Evolutionary conservation across 2,329 filamentous ascomycete species (phyloP), one percentile per base, ranked within the genome.

Genomic region (Exophiala lecanii-corni): DNA sequence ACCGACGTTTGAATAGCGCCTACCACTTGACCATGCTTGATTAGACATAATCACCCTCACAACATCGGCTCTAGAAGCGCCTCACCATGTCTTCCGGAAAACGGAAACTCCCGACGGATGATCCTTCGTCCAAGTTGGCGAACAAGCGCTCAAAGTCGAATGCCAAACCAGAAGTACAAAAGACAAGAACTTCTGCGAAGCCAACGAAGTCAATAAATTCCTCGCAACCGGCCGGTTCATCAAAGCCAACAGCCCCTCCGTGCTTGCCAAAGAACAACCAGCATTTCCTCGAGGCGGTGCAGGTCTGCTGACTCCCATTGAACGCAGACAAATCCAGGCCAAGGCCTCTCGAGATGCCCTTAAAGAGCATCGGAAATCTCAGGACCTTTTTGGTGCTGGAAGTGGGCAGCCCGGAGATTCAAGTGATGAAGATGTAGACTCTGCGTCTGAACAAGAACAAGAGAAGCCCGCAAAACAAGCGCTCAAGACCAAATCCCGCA

Each of bases 251-350:
- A 49, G 20, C 39, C 51, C 35, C 36, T 55, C 49, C 40, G 17
- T 54, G 9, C 28, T 56, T 43, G 42, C 51, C 30, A 53, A 92
- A 54, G 92, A 97, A 54, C 92, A 96, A 61, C 82, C 82, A 23
- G 75, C 91, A 33, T 98, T 98, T 59, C 91, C 92, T 55, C 81
- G 92, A 74, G 92, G 92, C 43, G 94, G 92, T 32, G 91, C 81
- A 40, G 94, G 87, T 60, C 75, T 95, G 39, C 71, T 98, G 61
- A 96, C 92, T 2, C 89, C 92, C 15, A 72, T 98, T 39, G 92
- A 98, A 64, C 86, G 94, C 62, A 96, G 95, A 69, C 88, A 97
- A 66, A 97, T 98, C 51, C 84, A 92, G 58, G 83, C 94, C 45
- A 85, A 97, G 66, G 92, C 92, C 34, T 92, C 86, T 60, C 82